phyloP scores from a whole-genome alignment of 176 grass and related monocot species.

The Metroxylon sagu region DNA sequence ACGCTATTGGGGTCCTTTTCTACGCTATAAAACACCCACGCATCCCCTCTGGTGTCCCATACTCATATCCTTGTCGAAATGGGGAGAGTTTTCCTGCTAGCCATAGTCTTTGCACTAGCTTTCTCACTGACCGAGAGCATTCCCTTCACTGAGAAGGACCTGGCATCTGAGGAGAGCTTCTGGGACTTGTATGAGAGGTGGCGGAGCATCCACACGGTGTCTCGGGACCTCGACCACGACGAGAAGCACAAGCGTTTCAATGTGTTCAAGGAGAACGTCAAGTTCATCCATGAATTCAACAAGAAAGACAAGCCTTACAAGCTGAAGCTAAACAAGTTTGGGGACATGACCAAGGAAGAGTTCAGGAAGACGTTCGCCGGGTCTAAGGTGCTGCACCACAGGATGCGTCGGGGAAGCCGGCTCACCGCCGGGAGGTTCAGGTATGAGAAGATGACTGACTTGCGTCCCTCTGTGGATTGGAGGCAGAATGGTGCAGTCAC shows the following conservation, averaged over 20 bases:
- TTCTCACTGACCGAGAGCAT: neutral
- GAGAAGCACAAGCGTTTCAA: conserved; percentile 4
- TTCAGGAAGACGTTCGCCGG: conserved; percentile 1
- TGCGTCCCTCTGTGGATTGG: conserved; percentile 1
- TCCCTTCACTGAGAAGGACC: conserved; percentile 14
- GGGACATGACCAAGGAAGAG: conserved; percentile 5
- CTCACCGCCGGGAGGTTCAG: neutral
- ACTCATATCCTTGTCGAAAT: too few relatives aligned
- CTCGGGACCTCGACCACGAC: neutral
- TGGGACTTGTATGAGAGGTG: conserved; percentile 10
- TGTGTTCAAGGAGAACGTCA: conserved; percentile 5
- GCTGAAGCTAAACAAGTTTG: conserved; percentile 8
- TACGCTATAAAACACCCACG: too few relatives aligned
- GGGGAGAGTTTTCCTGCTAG: too few relatives aligned
- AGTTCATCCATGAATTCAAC: conserved; percentile 7
- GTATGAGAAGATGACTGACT: neutral
- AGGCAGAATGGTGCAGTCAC: conserved; percentile 3
- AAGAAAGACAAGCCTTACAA: conserved; percentile 8
- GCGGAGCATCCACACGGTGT: conserved; percentile 4
- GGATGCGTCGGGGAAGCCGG: neutral
- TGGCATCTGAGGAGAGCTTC: conserved; percentile 9
- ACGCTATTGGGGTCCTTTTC: too few relatives aligned
- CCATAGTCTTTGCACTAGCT: too few relatives aligned
- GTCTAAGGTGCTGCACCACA: neutral
- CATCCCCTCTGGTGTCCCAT: too few relatives aligned